Percentiles rank a stretch among this genome's conserved stretches.
Conservation (phyloP, 192 early-diverging fungal species). For the Backusella westeae region DNA sequence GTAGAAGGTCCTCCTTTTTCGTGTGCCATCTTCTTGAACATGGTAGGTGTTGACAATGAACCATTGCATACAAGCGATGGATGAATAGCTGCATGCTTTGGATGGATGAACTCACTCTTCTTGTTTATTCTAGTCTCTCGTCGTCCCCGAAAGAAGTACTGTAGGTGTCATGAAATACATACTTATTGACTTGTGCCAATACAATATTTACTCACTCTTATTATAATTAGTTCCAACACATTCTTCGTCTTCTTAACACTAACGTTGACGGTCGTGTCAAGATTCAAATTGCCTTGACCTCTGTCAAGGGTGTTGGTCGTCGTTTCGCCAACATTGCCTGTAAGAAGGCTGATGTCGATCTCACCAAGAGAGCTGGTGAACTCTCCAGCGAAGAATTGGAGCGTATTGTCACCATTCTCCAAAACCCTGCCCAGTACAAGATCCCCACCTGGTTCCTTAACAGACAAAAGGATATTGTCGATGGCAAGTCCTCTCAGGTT, state of each 20-base stretch:
- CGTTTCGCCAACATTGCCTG: constrained; percentile 98
- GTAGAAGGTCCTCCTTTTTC: constrained; percentile 24
- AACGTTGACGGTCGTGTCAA: constrained; percentile 96
- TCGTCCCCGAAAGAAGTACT: constrained; percentile 84
- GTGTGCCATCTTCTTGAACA: constrained; percentile 17
- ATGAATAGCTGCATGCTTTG: background rate
- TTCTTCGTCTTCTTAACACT: constrained; percentile 98
- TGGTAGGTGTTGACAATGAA: constrained; percentile 14
- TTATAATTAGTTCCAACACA: constrained; percentile 80
- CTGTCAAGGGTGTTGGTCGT: constrained; percentile 98
- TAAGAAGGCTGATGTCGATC: constrained; percentile 99
- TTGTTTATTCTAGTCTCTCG: constrained; percentile 66
- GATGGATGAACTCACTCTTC: constrained; percentile 3
- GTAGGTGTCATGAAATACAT: background rate
- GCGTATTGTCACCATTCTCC: constrained; percentile 97
- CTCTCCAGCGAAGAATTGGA: constrained; percentile 96
- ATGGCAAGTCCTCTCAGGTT: constrained; percentile 94
- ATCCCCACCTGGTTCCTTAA: constrained; percentile 99
- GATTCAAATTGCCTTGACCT: constrained; percentile 93
- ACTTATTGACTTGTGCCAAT: background rate
- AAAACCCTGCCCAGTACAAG: constrained; percentile 99
- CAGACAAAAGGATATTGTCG: constrained; percentile 97
- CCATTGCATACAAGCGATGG: background rate
- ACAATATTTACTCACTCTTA: background rate
- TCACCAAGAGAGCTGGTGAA: constrained; percentile 98